Evolutionary conservation across 495 filamentous ascomycete species (phyloP).

Genomic region (Penicillium robsamsonii): DNA sequence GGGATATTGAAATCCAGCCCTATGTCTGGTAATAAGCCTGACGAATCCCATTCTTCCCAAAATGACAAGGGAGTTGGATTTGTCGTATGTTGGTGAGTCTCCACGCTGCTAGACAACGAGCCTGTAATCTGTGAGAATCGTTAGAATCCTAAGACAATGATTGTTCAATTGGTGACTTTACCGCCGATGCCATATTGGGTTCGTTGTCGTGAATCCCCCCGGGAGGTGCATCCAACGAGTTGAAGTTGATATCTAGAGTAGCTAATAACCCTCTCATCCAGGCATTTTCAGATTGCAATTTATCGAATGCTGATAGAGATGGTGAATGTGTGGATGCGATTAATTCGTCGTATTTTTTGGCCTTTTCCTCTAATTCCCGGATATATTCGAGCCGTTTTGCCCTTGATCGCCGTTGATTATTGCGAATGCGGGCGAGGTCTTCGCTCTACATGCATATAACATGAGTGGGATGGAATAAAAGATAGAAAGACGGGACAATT

Average conservation of each 20-base stretch:
- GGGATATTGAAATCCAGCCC: background rate
- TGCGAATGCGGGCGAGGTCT: constrained; percentile 16
- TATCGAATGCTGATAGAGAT: background rate
- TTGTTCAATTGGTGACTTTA: background rate
- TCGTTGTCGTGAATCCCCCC: background rate
- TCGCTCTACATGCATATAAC: constrained; percentile 7
- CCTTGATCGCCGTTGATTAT: constrained; percentile 18
- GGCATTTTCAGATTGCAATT: background rate
- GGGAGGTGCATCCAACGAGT: background rate
- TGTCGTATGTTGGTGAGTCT: background rate
- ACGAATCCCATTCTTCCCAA: background rate
- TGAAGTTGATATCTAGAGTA: background rate
- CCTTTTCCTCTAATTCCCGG: constrained; percentile 13
- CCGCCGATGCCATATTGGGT: background rate
- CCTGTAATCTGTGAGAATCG: background rate
- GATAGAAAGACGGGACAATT: background rate
- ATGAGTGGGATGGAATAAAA: background rate
- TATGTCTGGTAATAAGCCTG: background rate
- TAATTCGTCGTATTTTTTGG: constrained; percentile 4
- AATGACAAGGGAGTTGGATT: background rate
- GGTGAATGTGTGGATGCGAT: background rate
- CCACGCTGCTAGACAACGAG: background rate
- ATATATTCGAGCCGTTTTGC: constrained; percentile 12
- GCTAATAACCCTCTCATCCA: constrained; percentile 1
- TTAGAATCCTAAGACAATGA: background rate